A percentile compares a stretch with the other conserved stretches of the same genome.
phyloP scores from a whole-genome alignment of 106 monocot species.

The Ottelia alismoides region DNA sequence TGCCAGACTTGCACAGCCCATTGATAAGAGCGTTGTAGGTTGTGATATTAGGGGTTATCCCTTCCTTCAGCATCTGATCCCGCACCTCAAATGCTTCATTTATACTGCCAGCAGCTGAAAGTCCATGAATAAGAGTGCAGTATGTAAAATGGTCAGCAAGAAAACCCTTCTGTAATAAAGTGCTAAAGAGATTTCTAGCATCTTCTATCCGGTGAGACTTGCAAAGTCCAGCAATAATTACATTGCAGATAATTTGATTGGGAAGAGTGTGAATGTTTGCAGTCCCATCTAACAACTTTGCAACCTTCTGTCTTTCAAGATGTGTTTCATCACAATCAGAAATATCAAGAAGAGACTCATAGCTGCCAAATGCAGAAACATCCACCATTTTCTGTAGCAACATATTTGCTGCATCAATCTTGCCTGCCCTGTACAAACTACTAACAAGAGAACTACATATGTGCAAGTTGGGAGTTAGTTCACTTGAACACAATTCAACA shows the following conservation, averaged over 20 bases:
- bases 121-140: constrained; percentile 74
- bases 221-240: constrained; percentile 63
- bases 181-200: constrained; percentile 42
- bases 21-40: constrained; percentile 86
- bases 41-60: constrained; percentile 45
- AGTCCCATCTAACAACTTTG: constrained; percentile 20
- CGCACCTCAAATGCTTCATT: constrained; percentile 62
- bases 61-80: constrained; percentile 68
- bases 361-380: constrained; percentile 18
- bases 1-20: constrained; percentile 87
- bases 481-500: constrained; percentile 44
- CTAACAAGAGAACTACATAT: constrained; percentile 64
- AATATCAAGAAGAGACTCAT: constrained; percentile 6
- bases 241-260: constrained; percentile 60
- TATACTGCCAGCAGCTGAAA: constrained; percentile 33
- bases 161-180: constrained; percentile 38
- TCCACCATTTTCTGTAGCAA: constrained; percentile 56
- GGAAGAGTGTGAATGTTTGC: constrained; percentile 18
- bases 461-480: constrained; percentile 50
- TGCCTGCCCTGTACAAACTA: constrained; percentile 50
- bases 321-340: neutral
- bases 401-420: constrained; percentile 67
- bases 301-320: constrained; percentile 13
- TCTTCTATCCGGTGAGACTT: constrained; percentile 43
- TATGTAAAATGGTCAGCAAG: constrained; percentile 74